Conservation (phyloP, 768 basidiomycete genomes). For the Clitopilus hobsonii region DNA sequence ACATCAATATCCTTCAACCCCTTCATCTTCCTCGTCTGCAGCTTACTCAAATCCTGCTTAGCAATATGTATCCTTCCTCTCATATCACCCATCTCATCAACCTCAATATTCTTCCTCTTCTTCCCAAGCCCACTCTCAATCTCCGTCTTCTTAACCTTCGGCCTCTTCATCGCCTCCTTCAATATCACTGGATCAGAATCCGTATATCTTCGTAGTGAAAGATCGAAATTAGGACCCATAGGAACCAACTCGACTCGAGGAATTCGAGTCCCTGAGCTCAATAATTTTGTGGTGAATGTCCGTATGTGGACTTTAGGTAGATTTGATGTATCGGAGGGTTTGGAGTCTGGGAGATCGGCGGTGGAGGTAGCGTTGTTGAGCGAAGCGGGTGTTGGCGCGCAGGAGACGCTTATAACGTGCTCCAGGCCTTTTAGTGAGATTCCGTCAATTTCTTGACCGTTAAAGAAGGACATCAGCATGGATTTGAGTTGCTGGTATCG, state of each 20-base stretch:
- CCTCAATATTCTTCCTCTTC: slow-evolving; percentile 91
- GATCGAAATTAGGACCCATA: slow-evolving; percentile 91
- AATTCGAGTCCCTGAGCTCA: slow-evolving; percentile 71
- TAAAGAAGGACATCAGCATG: slow-evolving; percentile 86
- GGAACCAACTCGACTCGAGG: slow-evolving; percentile 80
- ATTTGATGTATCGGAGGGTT: slow-evolving; percentile 32
- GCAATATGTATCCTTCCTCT: slow-evolving; percentile 86
- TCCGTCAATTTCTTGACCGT: slow-evolving; percentile 77
- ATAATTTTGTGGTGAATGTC: slow-evolving; percentile 72
- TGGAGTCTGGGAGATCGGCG: slow-evolving; percentile 15
- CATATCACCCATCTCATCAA: slow-evolving; percentile 97
- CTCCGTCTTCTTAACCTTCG: slow-evolving; percentile 86
- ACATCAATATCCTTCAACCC: slow-evolving; percentile 55
- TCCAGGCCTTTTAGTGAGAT: slow-evolving; percentile 83
- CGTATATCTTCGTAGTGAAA: slow-evolving; percentile 70
- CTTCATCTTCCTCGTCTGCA: slow-evolving; percentile 97
- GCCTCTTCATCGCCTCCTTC: slow-evolving; percentile 76
- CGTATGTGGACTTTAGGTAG: slow-evolving; percentile 88
- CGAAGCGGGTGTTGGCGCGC: slow-evolving; percentile 57
- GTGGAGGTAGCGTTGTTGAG: slow-evolving; percentile 38
- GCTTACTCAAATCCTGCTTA: slow-evolving; percentile 79
- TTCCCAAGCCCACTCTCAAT: slow-evolving; percentile 86
- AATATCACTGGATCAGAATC: slow-evolving; percentile 73
- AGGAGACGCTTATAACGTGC: slow-evolving; percentile 80
- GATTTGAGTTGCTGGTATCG: slow-evolving; percentile 91